Evolutionary conservation across 1,284 basidiomycete genomes (phyloP).

Genomic region (Puccinia polysora): DNA sequence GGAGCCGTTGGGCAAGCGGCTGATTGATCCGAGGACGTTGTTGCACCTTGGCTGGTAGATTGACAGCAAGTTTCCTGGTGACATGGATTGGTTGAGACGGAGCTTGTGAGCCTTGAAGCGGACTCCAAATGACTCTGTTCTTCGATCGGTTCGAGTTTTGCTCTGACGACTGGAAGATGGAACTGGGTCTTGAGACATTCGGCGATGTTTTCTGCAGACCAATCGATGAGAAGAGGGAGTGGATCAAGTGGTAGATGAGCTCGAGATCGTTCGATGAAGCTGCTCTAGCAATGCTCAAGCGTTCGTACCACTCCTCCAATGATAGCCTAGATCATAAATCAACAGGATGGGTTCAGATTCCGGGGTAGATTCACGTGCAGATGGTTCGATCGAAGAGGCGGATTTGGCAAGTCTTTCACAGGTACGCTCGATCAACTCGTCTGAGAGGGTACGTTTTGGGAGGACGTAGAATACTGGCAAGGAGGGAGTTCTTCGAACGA

Average conservation of each 20-base stretch:
- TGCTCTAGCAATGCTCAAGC: slow-evolving; percentile 45
- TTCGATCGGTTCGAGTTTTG: slow-evolving; percentile 9
- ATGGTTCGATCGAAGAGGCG: slow-evolving; percentile 42
- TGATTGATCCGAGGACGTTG: slow-evolving; percentile 15
- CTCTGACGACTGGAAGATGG: slow-evolving; percentile 14
- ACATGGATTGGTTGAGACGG: slow-evolving; percentile 12
- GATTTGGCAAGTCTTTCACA: slow-evolving; percentile 45
- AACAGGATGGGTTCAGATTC: slow-evolving; percentile 58
- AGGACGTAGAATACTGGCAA: slow-evolving; percentile 56
- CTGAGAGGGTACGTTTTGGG: slow-evolving; percentile 48
- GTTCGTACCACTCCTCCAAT: slow-evolving; percentile 63
- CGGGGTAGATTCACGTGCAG: slow-evolving; percentile 22
- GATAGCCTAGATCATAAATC: slow-evolving; percentile 74
- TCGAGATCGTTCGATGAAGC: no score
- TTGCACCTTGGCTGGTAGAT: slow-evolving; percentile 7
- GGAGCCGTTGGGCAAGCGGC: slow-evolving; percentile 13
- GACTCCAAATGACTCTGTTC: neutral
- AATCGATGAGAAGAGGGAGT: neutral
- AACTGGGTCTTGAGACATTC: slow-evolving; percentile 10
- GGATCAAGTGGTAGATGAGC: slow-evolving; percentile 44
- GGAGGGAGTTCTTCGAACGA: slow-evolving; percentile 52
- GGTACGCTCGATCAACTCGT: slow-evolving; percentile 49
- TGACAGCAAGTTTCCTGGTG: slow-evolving; percentile 22
- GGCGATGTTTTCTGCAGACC: slow-evolving; percentile 2
- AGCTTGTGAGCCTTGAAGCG: neutral